phyloP scores from a whole-genome alignment of 768 basidiomycete genomes.

The Termitomyces sp. region DNA sequence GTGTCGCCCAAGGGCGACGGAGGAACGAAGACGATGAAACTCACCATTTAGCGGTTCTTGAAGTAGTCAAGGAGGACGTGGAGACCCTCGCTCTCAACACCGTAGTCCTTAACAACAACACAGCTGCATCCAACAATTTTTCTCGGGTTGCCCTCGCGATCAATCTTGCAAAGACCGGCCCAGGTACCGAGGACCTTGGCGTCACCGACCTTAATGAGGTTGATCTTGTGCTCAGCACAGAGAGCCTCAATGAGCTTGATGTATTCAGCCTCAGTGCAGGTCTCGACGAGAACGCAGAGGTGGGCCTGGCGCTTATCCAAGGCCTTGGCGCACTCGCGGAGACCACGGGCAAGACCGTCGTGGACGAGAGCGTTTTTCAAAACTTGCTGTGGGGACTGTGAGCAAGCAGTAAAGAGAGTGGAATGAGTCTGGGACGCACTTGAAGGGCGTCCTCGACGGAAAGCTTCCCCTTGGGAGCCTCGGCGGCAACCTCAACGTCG shows the following conservation, averaged over 20 bases:
- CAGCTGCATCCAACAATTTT: conserved; percentile 92
- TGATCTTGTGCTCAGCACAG: conserved; percentile 99
- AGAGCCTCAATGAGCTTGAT: conserved; percentile 99
- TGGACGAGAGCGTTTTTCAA: conserved; percentile 98
- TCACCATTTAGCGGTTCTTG: conserved; percentile 75
- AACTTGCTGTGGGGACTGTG: conserved; percentile 65
- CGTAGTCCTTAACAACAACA: conserved; percentile 98
- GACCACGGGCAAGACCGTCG: conserved; percentile 96
- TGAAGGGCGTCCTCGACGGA: conserved; percentile 93
- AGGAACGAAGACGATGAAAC: conserved; percentile 15
- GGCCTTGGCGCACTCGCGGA: conserved; percentile 96
- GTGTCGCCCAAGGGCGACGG: not conserved
- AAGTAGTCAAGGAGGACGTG: conserved; percentile 94
- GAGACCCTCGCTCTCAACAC: conserved; percentile 90
- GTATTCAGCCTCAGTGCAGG: conserved; percentile 98
- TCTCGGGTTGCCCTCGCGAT: conserved; percentile 96
- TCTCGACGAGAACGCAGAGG: conserved; percentile 98
- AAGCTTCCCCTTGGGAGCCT: conserved; percentile 93
- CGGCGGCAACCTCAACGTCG: conserved; percentile 77
- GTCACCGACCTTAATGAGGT: conserved; percentile 98
- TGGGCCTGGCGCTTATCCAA: conserved; percentile 99
- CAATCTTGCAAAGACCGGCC: conserved; percentile 99
- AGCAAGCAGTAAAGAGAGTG: not conserved
- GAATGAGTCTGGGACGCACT: conserved; percentile 33
- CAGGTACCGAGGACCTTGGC: conserved; percentile 97